A percentile compares a stretch with the other conserved stretches of the same genome.
Conservation (phyloP, 2,329 filamentous ascomycete genomes). For the Penicillium sp. region DNA sequence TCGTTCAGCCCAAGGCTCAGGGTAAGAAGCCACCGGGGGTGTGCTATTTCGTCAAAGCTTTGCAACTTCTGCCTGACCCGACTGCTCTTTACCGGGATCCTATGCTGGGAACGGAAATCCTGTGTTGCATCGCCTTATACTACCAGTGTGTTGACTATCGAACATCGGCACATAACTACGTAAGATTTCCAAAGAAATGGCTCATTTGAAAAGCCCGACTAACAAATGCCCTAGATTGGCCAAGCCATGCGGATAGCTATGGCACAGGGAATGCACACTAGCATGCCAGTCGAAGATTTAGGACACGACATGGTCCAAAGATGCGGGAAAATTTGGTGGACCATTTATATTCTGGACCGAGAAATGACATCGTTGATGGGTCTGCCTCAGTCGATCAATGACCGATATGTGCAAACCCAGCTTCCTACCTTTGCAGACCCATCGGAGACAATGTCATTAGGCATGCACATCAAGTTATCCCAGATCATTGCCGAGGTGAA, state of each 20-base stretch:
- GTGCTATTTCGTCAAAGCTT: conserved; percentile 48
- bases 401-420: conserved; percentile 53
- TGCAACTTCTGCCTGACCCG: conserved; percentile 47
- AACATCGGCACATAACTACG: conserved; percentile 52
- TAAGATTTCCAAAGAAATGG: conserved; percentile 47
- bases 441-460: conserved; percentile 41
- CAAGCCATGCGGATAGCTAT: conserved; percentile 56
- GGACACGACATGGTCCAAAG: conserved; percentile 50
- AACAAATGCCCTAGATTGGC: conserved; percentile 46
- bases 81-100: conserved; percentile 46
- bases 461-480: conserved; percentile 50
- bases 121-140: conserved; percentile 51
- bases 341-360: conserved; percentile 55
- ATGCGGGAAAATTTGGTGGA: conserved; percentile 57
- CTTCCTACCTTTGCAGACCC: conserved; percentile 48
- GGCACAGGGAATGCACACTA: conserved; percentile 54
- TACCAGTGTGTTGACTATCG: conserved; percentile 53
- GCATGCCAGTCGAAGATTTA: conserved; percentile 51
- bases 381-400: conserved; percentile 51
- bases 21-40: conserved; percentile 47
- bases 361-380: conserved; percentile 58
- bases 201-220: conserved; percentile 45
- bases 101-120: conserved; percentile 51
- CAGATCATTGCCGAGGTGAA: conserved; percentile 48
- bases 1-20: conserved; percentile 44